These are phyloP conservation scores for Peronospora belbahrii DNA, from an alignment of 352 stramenopile genomes.

Conservation along the genomic window DNA sequence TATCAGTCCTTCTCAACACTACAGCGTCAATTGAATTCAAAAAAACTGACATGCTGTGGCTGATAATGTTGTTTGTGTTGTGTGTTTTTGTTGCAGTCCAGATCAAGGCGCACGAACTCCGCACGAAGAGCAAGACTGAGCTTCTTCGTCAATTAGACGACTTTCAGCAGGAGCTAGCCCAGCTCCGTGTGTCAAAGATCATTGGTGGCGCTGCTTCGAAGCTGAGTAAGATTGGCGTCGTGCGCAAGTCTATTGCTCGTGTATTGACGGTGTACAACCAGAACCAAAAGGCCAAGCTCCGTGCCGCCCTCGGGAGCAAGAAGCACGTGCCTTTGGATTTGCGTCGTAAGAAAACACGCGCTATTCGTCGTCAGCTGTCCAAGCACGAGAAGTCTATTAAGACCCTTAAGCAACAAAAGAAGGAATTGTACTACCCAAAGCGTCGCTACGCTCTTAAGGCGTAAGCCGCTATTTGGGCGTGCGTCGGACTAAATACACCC, in stretches of 20 bases:
- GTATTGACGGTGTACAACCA: conserved; percentile 99
- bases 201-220: conserved; percentile 98
- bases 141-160: conserved; percentile 97
- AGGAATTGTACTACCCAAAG: conserved; percentile 94
- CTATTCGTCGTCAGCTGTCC: conserved; percentile 94
- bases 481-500: conserved; percentile 59
- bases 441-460: conserved; percentile 97
- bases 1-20: too few species aligned
- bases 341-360: conserved; percentile 97
- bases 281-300: conserved; percentile 96
- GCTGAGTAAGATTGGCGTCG: conserved; percentile 98
- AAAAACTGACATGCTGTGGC: too few species aligned
- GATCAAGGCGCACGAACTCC: conserved; percentile 98
- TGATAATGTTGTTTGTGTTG: too few species aligned
- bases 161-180: conserved; percentile 95
- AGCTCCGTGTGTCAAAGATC: conserved; percentile 98
- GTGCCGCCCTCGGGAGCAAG: conserved; percentile 88
- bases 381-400: conserved; percentile 91
- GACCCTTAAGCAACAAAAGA: conserved; percentile 93
- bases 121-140: conserved; percentile 96
- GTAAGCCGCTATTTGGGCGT: conserved; percentile 61
- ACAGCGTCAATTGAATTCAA: not conserved
- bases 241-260: conserved; percentile 98
- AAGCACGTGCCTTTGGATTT: conserved; percentile 99
- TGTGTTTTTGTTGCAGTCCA: conserved; percentile 59